A percentile compares a stretch with the other conserved stretches of the same genome.
phyloP scores from a whole-genome alignment of 768 basidiomycete genomes.

The Lentinula sp. region DNA sequence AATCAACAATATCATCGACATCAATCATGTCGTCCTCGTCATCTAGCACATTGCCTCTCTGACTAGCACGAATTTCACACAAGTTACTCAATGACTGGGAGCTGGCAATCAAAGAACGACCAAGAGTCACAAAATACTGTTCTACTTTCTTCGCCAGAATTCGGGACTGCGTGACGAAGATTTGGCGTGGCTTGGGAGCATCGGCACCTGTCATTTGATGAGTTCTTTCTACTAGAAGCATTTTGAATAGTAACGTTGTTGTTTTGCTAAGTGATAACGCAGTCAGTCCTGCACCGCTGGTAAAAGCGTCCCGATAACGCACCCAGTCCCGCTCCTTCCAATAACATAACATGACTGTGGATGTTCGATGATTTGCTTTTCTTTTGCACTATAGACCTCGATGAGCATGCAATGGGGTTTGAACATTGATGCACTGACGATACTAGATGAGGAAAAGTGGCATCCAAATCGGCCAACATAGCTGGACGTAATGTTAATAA shows the following conservation, averaged over 20 bases:
- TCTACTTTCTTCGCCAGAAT: constrained; percentile 66
- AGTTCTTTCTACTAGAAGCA: constrained; percentile 60
- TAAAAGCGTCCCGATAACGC: constrained; percentile 5
- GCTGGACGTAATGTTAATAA: constrained; percentile 20
- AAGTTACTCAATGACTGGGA: constrained; percentile 33
- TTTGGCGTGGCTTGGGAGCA: constrained; percentile 49
- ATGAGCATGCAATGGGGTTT: background rate
- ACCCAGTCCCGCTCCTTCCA: constrained; percentile 75
- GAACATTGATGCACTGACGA: constrained; percentile 23
- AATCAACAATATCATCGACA: constrained; percentile 34
- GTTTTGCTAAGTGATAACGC: constrained; percentile 30
- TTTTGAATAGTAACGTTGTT: constrained; percentile 73
- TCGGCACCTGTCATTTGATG: constrained; percentile 32
- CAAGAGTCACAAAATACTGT: constrained; percentile 52
- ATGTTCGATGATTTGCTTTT: constrained; percentile 56
- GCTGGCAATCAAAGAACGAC: constrained; percentile 34
- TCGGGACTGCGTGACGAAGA: constrained; percentile 69
- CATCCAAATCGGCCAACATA: constrained; percentile 46
- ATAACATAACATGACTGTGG: constrained; percentile 57
- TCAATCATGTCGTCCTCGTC: constrained; percentile 25
- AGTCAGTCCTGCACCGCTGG: constrained; percentile 29
- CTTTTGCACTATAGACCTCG: constrained; percentile 28
- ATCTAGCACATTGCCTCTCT: constrained; percentile 5
- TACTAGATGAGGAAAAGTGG: constrained; percentile 36
- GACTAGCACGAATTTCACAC: constrained; percentile 16